These are phyloP conservation scores for Phytophthora uliginosa DNA, from an alignment of 352 stramenopile species.

Conservation along the genomic window DNA sequence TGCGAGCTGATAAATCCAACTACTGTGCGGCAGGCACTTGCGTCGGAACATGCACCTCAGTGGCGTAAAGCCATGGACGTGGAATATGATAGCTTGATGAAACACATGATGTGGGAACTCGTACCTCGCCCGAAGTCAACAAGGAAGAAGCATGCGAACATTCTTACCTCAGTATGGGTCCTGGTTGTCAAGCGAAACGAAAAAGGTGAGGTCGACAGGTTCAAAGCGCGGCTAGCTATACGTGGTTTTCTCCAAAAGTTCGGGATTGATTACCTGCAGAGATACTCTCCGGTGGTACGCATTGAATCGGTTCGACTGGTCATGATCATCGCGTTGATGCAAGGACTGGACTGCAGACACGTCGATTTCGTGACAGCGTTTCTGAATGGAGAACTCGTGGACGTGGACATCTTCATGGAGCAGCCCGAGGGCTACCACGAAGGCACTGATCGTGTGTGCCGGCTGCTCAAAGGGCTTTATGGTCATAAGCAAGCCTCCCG, in stretches of 20 bases:
- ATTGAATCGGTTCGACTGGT: conserved; percentile 9
- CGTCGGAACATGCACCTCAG: too few species aligned
- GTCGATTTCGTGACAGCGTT: conserved; percentile 14
- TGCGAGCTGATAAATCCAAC: too few species aligned
- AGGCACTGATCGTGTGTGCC: not conserved
- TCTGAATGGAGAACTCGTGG: conserved; percentile 5
- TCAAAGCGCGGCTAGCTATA: conserved; percentile 11
- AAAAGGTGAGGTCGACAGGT: conserved; percentile 4
- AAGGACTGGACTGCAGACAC: not conserved
- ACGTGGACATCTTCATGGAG: conserved; percentile 8
- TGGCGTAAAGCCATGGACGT: too few species aligned
- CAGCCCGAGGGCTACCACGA: conserved; percentile 7
- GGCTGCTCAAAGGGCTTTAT: not conserved
- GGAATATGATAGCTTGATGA: too few species aligned
- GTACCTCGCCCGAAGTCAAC: too few species aligned
- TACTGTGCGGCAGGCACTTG: too few species aligned
- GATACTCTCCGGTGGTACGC: conserved; percentile 7
- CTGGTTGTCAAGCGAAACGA: not conserved
- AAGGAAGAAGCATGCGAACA: too few species aligned
- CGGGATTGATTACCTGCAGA: conserved; percentile 2
- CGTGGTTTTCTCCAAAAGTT: conserved; percentile 6
- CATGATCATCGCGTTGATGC: conserved; percentile 6
- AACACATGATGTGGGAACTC: too few species aligned
- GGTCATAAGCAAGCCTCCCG: not conserved
- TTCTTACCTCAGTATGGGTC: too few species aligned